Conservation (phyloP, 2,329 filamentous ascomycete species). For the Spiromastix sp. region DNA sequence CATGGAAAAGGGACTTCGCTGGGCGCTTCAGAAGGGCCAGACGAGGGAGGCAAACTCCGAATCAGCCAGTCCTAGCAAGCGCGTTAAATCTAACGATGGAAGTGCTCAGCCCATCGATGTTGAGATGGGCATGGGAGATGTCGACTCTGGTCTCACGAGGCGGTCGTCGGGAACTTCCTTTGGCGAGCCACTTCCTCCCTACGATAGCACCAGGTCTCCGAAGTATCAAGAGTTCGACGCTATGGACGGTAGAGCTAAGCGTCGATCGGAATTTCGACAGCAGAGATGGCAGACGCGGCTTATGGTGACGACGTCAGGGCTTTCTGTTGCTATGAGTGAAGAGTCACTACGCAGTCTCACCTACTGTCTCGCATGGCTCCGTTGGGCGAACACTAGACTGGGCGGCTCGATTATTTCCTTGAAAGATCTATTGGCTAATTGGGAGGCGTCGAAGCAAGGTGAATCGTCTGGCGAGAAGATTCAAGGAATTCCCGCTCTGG, state of each 20-base stretch:
- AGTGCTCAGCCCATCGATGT: slow-evolving; percentile 38
- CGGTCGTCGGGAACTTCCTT: slow-evolving; percentile 56
- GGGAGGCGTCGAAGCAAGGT: slow-evolving; percentile 43
- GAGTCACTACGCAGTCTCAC: slow-evolving; percentile 75
- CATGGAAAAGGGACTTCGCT: slow-evolving; percentile 75
- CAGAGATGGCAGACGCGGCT: slow-evolving; percentile 67
- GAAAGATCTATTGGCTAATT: slow-evolving; percentile 68
- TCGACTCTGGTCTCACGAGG: slow-evolving; percentile 26
- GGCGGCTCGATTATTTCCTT: slow-evolving; percentile 64
- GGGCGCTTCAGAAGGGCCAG: slow-evolving; percentile 54
- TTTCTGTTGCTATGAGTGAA: slow-evolving; percentile 85
- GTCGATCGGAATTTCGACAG: slow-evolving; percentile 18
- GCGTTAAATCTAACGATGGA: slow-evolving; percentile 28
- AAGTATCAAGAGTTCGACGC: slow-evolving; percentile 56
- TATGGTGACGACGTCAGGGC: slow-evolving; percentile 80
- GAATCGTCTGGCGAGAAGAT: slow-evolving; percentile 13
- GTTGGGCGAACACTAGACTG: slow-evolving; percentile 73
- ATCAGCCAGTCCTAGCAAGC: background rate
- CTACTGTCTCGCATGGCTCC: slow-evolving; percentile 71
- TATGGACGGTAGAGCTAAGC: slow-evolving; percentile 19
- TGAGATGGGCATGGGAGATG: slow-evolving; percentile 29
- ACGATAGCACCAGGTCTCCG: slow-evolving; percentile 67
- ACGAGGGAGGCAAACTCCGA: slow-evolving; percentile 11
- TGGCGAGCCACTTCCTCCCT: slow-evolving; percentile 68
- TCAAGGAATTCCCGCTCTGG: slow-evolving; percentile 35